Conservation (phyloP, 1,284 basidiomycete species). For the Ustilago xerochloae region DNA sequence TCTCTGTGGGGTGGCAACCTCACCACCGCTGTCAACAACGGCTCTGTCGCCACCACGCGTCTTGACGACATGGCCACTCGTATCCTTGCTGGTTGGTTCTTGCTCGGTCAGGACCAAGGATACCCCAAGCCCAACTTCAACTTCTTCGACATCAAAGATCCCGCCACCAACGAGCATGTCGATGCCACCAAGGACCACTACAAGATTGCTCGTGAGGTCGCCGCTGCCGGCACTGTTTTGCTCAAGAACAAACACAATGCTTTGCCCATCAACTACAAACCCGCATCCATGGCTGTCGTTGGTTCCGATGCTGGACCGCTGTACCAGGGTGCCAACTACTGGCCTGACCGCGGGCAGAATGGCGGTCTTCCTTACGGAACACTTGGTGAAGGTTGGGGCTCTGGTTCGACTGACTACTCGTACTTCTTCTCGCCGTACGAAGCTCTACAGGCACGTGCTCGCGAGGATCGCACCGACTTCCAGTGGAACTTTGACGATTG, state of each 20-base stretch:
- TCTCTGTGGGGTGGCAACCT: conserved; percentile 69
- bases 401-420: conserved; percentile 72
- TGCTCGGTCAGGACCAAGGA: conserved; percentile 69
- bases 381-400: conserved; percentile 84
- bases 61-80: conserved; percentile 70
- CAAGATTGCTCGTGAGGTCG: conserved; percentile 77
- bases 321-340: conserved; percentile 78
- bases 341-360: conserved; percentile 71
- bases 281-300: conserved; percentile 51
- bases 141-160: conserved; percentile 50
- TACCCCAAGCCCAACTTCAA: conserved; percentile 57
- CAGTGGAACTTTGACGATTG: conserved; percentile 75
- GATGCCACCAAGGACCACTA: conserved; percentile 81
- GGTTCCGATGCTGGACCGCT: conserved; percentile 77
- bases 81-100: conserved; percentile 64
- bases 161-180: conserved; percentile 73
- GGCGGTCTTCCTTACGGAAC: conserved; percentile 73
- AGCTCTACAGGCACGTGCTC: conserved; percentile 75
- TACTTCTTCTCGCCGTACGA: conserved; percentile 73
- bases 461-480: conserved; percentile 72
- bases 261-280: conserved; percentile 52
- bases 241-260: conserved; percentile 75
- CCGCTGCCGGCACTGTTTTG: conserved; percentile 78
- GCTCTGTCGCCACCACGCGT: conserved; percentile 76
- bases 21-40: conserved; percentile 77